Conservation (phyloP, 805 yeast species). For the Wickerhamiella vanderwaltii region DNA sequence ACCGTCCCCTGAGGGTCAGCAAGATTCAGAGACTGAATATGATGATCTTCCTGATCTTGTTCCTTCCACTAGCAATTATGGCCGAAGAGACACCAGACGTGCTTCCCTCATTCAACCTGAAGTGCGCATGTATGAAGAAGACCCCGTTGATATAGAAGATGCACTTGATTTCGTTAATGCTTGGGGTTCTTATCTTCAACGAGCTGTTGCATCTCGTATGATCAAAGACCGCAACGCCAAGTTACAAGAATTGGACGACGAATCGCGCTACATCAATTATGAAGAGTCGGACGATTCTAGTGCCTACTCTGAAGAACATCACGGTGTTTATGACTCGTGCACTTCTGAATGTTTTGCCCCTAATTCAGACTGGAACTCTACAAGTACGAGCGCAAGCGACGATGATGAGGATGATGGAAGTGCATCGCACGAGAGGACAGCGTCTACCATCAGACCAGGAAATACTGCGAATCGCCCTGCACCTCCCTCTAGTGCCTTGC, state of each 20-base stretch:
- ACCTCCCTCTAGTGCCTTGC: background rate
- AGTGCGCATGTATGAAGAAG: background rate
- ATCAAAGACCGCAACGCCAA: slow-evolving; percentile 20
- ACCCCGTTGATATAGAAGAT: slow-evolving; percentile 19
- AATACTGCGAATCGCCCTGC: background rate
- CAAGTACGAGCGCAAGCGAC: too few species aligned
- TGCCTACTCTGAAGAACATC: background rate
- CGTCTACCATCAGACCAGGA: background rate
- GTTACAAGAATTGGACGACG: slow-evolving; percentile 4
- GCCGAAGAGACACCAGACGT: background rate
- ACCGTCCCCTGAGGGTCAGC: background rate
- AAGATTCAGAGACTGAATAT: slow-evolving; percentile 1
- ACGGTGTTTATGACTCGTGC: slow-evolving; percentile 8
- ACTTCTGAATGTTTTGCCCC: slow-evolving; percentile 9
- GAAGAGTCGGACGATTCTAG: slow-evolving; percentile 9
- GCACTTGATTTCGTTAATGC: slow-evolving; percentile 25
- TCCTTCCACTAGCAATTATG: background rate
- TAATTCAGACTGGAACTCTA: slow-evolving; percentile 1
- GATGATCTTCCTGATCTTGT: slow-evolving; percentile 8
- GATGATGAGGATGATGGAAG: background rate
- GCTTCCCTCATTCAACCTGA: background rate
- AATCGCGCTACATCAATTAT: slow-evolving; percentile 12
- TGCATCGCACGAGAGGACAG: background rate
- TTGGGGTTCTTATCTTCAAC: slow-evolving; percentile 25
- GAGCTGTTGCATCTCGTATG: slow-evolving; percentile 26